Evolutionary conservation across 148 eudicot genomes (phyloP).

Genomic region (Nyssa sinensis): DNA sequence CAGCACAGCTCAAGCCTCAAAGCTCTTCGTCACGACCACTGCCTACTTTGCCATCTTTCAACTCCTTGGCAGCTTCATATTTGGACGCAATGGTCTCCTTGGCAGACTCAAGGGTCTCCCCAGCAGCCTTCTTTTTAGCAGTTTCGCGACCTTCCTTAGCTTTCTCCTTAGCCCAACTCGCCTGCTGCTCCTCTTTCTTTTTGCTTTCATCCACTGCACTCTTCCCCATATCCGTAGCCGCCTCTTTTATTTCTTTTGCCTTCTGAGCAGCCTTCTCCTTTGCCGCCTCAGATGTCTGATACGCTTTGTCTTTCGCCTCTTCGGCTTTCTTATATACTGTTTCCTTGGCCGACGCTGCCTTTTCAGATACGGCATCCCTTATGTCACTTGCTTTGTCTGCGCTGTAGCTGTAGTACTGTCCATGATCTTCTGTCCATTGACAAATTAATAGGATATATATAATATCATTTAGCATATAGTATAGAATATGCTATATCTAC

Average conservation of each 20-base stretch:
- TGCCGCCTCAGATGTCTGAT: slow-evolving; percentile 7
- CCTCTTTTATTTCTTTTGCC: slow-evolving; percentile 5
- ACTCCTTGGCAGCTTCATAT: slow-evolving; percentile 16
- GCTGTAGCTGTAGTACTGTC: too few species aligned
- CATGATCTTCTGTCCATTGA: too few species aligned
- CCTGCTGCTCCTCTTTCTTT: slow-evolving; percentile 4
- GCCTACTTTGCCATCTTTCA: neutral
- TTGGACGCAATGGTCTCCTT: slow-evolving; percentile 19
- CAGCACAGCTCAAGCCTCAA: too few species aligned
- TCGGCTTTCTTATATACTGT: too few species aligned
- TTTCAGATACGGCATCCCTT: neutral
- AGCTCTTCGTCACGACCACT: slow-evolving; percentile 18
- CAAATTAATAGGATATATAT: too few species aligned
- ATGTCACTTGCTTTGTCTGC: slow-evolving; percentile 8
- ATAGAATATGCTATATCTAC: too few species aligned
- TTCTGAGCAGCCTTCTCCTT: slow-evolving; percentile 12
- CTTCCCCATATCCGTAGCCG: neutral
- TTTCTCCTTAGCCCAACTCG: slow-evolving; percentile 25
- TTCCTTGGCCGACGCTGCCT: too few species aligned
- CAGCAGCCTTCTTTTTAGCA: slow-evolving; percentile 21
- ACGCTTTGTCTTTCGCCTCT: neutral
- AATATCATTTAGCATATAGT: too few species aligned
- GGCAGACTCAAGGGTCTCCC: slow-evolving; percentile 16
- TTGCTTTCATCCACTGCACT: neutral
- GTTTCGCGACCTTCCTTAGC: slow-evolving; percentile 21